Base-by-base conservation (phyloP, 2,329 filamentous ascomycete genomes). In the Colletotrichum spaethianum region DNA sequence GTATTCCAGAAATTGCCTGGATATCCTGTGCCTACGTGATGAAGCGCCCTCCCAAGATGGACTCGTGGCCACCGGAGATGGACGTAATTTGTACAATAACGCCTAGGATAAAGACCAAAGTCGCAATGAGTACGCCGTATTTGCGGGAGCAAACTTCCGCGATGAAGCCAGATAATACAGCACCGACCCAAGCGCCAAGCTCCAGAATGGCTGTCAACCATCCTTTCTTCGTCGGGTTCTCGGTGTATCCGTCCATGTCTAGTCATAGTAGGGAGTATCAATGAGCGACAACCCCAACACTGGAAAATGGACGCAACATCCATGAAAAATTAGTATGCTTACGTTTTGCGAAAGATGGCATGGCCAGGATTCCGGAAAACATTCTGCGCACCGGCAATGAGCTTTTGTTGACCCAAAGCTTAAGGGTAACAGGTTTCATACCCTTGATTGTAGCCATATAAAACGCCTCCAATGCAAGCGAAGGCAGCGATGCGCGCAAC, bases 101-200 rank as follows among this genome's bases (percentile, higher is more conserved):
- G 44, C 93, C 93, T 2, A 95, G 62, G 7, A 93, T 89, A 80
- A 95, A 94, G 28, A 94, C 87, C 14, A 82, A 79, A 1, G 89
- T 89, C 14, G 91, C 91, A 42, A 93, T 86, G 20, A 94, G 81
- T 67, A 94, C 91, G 8, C 89, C 88, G 74, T 92, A 91, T 79
- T 94, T 94, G 57, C 93, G 87, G 1, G 91, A 93, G 61, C 91
- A 79, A 4, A 87, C 84, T 78, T 95, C 93, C 23, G 93, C 93
- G n/a, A 94, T 80, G 77, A 92, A 92, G 1, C 93, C 91, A 2
- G 90, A 93, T 50, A 92, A 85, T 3, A 95, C 81, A 0, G 91
- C 89, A 46, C 93, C 93, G n/a, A 94, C 78, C 93, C 93, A 95
- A 53, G 93, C 93, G 63, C 93, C 93, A 2, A 95, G 87, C 78